Evolutionary conservation across 441 rosid genomes (phyloP).

Genomic region (Brassica hybrid): DNA sequence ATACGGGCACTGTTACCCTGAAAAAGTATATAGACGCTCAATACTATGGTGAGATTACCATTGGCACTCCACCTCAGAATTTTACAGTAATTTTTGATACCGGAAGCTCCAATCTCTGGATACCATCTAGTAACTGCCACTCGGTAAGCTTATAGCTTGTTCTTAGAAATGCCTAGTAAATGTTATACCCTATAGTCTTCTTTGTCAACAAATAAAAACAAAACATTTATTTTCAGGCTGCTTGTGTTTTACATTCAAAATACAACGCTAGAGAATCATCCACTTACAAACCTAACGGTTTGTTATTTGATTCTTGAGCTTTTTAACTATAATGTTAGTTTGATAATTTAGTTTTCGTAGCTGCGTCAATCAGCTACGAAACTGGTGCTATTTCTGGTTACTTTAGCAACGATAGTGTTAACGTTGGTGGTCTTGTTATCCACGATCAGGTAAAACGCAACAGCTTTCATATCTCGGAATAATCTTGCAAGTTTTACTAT

Average conservation of each 20-base stretch:
- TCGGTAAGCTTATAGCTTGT: slow-evolving; percentile 45
- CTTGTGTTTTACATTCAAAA: slow-evolving; percentile 71
- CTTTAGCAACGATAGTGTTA: slow-evolving; percentile 64
- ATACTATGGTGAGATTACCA: slow-evolving; percentile 64
- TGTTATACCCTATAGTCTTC: background rate
- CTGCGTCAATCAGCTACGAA: slow-evolving; percentile 63
- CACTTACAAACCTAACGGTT: slow-evolving; percentile 66
- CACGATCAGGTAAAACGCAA: slow-evolving; percentile 50
- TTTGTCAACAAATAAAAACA: background rate
- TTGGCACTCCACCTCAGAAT: slow-evolving; percentile 70
- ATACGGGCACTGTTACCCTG: slow-evolving; percentile 49
- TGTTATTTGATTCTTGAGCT: slow-evolving; percentile 3
- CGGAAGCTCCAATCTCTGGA: slow-evolving; percentile 76
- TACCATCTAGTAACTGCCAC: slow-evolving; percentile 67
- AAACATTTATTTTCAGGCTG: slow-evolving; percentile 47
- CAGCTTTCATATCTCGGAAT: slow-evolving; percentile 10
- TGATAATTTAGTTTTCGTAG: background rate
- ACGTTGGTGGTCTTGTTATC: slow-evolving; percentile 60
- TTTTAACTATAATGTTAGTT: background rate
- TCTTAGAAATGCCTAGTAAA: slow-evolving; percentile 8
- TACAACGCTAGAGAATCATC: slow-evolving; percentile 64
- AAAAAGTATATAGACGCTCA: slow-evolving; percentile 66
- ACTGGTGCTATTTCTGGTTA: slow-evolving; percentile 68
- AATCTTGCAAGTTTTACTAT: background rate
- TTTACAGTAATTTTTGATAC: slow-evolving; percentile 74